These are phyloP conservation scores for Neolentinus lepideus DNA, from an alignment of 1,284 basidiomycete species.

Conservation along the genomic window DNA sequence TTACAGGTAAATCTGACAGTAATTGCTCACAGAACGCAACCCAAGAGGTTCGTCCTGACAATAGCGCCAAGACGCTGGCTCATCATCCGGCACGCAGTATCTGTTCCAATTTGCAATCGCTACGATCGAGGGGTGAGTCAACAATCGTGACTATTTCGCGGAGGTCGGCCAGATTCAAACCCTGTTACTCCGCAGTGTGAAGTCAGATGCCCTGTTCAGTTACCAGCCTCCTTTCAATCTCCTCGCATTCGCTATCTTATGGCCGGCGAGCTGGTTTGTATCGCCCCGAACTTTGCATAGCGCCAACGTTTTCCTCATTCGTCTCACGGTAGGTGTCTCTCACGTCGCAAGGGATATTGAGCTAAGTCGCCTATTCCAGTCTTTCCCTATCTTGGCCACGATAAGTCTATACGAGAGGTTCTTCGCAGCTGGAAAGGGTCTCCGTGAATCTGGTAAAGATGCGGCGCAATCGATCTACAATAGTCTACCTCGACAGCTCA, in stretches of 20 bases:
- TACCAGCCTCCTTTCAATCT: slow-evolving; percentile 87
- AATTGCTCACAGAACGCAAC: slow-evolving; percentile 59
- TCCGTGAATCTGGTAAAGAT: slow-evolving; percentile 42
- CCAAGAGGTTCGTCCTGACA: slow-evolving; percentile 49
- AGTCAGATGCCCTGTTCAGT: slow-evolving; percentile 85
- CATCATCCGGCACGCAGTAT: slow-evolving; percentile 40
- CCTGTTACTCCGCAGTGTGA: slow-evolving; percentile 47
- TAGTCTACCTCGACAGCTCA: slow-evolving; percentile 60
- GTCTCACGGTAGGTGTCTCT: slow-evolving; percentile 45
- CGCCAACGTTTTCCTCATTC: slow-evolving; percentile 79
- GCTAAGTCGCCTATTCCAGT: slow-evolving; percentile 27
- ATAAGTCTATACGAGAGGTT: slow-evolving; percentile 82
- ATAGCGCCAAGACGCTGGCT: slow-evolving; percentile 3
- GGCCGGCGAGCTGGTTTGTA: slow-evolving; percentile 68
- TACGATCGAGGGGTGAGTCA: slow-evolving; percentile 77
- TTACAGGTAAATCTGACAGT: background rate
- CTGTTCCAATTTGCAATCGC: slow-evolving; percentile 83
- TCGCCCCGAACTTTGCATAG: slow-evolving; percentile 72
- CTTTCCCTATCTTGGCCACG: slow-evolving; percentile 70
- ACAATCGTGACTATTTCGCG: background rate
- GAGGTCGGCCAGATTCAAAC: background rate
- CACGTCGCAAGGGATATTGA: background rate
- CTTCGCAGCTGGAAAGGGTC: slow-evolving; percentile 39
- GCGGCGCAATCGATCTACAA: slow-evolving; percentile 52
- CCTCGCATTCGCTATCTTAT: slow-evolving; percentile 69